phyloP scores from a whole-genome alignment of 1,284 basidiomycete genomes.

The Sporisorium graminicola region DNA sequence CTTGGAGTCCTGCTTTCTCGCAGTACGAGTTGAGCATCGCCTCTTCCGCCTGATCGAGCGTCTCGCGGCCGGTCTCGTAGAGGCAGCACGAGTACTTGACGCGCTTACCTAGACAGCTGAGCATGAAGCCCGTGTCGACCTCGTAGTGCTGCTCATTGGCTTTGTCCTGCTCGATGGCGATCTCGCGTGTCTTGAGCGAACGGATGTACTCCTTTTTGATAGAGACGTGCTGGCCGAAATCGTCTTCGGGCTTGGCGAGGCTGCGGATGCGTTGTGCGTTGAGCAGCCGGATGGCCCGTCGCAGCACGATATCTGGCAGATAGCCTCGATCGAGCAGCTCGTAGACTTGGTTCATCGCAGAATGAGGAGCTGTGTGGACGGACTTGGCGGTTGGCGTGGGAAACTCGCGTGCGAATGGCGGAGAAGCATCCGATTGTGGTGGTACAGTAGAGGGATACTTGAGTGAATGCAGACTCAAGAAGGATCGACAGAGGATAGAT shows the following conservation, averaged over 20 bases:
- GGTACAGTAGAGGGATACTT: too few species aligned
- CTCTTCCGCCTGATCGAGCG: slow-evolving; percentile 77
- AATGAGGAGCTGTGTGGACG: too few species aligned
- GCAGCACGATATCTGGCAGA: slow-evolving; percentile 71
- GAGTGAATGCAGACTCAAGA: not conserved
- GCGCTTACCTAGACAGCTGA: slow-evolving; percentile 56
- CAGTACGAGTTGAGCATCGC: slow-evolving; percentile 80
- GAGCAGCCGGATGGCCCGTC: slow-evolving; percentile 76
- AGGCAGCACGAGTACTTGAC: slow-evolving; percentile 74
- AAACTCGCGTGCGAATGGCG: too few species aligned
- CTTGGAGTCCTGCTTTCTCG: slow-evolving; percentile 76
- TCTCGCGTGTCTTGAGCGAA: slow-evolving; percentile 72
- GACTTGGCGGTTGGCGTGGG: not conserved
- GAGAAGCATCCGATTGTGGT: too few species aligned
- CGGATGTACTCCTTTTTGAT: slow-evolving; percentile 75
- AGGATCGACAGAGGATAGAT: not conserved
- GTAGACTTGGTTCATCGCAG: slow-evolving; percentile 43
- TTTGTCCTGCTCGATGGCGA: slow-evolving; percentile 79
- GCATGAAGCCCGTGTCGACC: slow-evolving; percentile 71
- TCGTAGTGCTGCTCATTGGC: slow-evolving; percentile 86
- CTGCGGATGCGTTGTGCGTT: slow-evolving; percentile 76
- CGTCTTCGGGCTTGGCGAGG: slow-evolving; percentile 74
- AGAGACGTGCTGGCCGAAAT: slow-evolving; percentile 77
- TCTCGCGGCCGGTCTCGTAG: slow-evolving; percentile 78
- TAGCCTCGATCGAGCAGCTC: slow-evolving; percentile 51